Base-by-base conservation (phyloP, 2,329 filamentous ascomycete species). In the Talaromyces sp. region DNA sequence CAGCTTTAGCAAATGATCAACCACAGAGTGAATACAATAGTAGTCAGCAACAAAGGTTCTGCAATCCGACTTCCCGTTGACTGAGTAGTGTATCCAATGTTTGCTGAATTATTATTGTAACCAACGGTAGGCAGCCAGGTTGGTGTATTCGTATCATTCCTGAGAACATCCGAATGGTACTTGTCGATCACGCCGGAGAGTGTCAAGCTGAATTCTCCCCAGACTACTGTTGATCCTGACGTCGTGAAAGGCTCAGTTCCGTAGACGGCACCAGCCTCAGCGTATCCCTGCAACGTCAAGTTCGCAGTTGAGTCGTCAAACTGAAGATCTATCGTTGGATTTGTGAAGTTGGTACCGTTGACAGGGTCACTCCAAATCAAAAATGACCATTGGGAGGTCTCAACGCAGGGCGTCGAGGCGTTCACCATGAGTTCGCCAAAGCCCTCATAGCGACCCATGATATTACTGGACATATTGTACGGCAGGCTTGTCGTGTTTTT, bases 161-260 rank as follows among this genome's bases (percentile, higher is more conserved):
- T 56, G 7, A 70, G 59, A 13, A 65, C 43, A 64, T 69, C 68
- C 2, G 68, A 70, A 52, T 70, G 66, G 60, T 69, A 70, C 5
- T 31, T 31, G 66, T 70, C 48, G 39, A 39, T 27, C 50, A 58
- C 10, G 19, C 35, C 37, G 8, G 41, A 60, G 24, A 60, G 35
- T 41, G 58, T 48, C 58, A 48, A 48, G 19, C 39, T 48, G 41
- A 60, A 33, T 48, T 60, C 27, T 27, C 27, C 27, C 27, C 27
- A 27, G 27, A 27, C 27, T 27, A 27, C 27, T 27, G 27, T 27
- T 6, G 27, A 27, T 27, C 27, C 27, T 6, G 27, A 27, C 27
- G 27, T 27, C 27, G 27, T 6, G 6, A 6, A 4, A 5, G 27
- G 4, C 37, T 22, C 43, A 27, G 19, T 22, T 11, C 27, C 39